phyloP scores from a whole-genome alignment of 257 asterid species.

The Jasminum sambac region DNA sequence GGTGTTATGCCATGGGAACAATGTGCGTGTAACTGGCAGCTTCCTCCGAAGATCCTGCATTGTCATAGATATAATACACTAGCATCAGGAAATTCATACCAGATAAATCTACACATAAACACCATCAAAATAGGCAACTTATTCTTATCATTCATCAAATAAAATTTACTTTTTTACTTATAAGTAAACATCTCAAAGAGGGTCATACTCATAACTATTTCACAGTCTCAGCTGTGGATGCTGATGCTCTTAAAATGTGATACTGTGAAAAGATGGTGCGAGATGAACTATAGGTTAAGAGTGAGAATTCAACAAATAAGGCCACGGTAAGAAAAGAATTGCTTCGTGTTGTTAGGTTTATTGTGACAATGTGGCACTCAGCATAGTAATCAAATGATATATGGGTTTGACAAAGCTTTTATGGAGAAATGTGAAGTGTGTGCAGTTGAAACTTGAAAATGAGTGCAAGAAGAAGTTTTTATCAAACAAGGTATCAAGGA shows the following conservation, averaged over 20 bases:
- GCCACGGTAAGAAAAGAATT: neutral
- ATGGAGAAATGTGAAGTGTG: no score
- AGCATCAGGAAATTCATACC: neutral
- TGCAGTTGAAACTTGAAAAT: no score
- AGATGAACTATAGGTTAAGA: neutral
- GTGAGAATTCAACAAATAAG: neutral
- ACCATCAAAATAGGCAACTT: neutral
- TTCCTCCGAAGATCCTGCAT: conserved; percentile 92
- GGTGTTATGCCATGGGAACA: conserved; percentile 95
- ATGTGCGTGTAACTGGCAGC: conserved; percentile 94
- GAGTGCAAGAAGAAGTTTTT: no score
- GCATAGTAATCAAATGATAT: neutral
- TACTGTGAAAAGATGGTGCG: neutral
- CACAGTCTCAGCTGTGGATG: neutral
- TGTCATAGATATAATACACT: conserved; percentile 9
- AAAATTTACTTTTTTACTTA: neutral
- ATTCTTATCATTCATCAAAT: neutral
- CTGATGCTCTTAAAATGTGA: neutral
- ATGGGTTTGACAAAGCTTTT: no score
- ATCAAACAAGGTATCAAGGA: no score
- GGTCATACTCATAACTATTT: neutral
- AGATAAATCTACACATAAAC: neutral
- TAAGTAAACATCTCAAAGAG: no score
- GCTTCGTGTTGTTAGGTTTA: neutral
- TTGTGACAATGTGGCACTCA: neutral